A percentile compares a stretch with the other conserved stretches of the same genome.
These are phyloP conservation scores for Prunus kanzakura DNA, from an alignment of 306 rosid species.

Conservation along the genomic window DNA sequence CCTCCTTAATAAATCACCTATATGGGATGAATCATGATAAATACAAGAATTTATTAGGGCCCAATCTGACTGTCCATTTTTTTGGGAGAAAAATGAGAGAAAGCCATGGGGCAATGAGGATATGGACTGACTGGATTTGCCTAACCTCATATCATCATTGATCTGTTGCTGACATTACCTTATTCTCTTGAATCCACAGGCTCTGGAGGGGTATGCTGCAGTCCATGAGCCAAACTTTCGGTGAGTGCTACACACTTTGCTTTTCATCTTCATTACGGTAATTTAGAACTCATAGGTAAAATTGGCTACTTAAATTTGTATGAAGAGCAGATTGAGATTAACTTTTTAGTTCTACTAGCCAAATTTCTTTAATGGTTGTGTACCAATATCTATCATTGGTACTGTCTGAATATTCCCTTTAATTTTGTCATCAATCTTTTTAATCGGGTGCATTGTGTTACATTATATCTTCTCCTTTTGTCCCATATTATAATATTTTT, in stretches of 20 bases:
- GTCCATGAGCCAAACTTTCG: slow-evolving; percentile 88
- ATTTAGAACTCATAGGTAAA: slow-evolving; percentile 16
- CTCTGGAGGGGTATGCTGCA: slow-evolving; percentile 92
- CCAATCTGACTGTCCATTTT: slow-evolving; percentile 67
- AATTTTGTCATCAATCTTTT: slow-evolving; percentile 8
- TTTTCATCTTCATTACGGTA: slow-evolving; percentile 34
- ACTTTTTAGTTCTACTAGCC: slow-evolving; percentile 1
- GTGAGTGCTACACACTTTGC: slow-evolving; percentile 63
- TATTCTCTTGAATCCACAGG: slow-evolving; percentile 99
- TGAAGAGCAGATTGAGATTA: neutral
- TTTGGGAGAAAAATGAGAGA: slow-evolving; percentile 63
- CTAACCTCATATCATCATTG: slow-evolving; percentile 83
- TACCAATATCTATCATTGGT: neutral
- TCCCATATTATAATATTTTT: slow-evolving; percentile 42
- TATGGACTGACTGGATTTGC: slow-evolving; percentile 99
- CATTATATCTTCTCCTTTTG: slow-evolving; percentile 37
- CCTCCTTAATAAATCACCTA: slow-evolving; percentile 97
- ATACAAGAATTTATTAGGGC: slow-evolving; percentile 85
- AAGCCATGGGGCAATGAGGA: slow-evolving; percentile 92
- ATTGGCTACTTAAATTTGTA: neutral
- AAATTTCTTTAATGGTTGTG: slow-evolving; percentile 1
- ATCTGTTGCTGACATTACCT: slow-evolving; percentile 97
- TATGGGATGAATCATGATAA: slow-evolving; percentile 91
- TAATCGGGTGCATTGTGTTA: slow-evolving; percentile 23
- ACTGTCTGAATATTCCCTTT: neutral